These are phyloP conservation scores for Diutina neorugosa DNA, from an alignment of 1,139 yeast genomes.

Conservation along the genomic window DNA sequence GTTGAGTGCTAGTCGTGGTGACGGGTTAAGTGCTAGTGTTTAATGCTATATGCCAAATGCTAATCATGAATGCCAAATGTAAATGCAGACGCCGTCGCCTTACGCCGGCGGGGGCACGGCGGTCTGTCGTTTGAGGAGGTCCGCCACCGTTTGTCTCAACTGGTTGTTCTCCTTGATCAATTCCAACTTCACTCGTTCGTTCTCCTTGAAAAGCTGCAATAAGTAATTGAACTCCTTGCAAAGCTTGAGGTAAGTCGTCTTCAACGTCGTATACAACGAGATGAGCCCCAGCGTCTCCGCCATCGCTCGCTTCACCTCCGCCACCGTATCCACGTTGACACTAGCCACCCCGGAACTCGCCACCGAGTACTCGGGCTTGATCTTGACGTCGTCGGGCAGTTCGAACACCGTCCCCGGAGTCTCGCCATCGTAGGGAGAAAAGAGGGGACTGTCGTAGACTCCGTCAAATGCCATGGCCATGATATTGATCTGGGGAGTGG, in stretches of 20 bases:
- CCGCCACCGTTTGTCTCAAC: conserved; percentile 27
- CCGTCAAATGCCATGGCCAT: not conserved
- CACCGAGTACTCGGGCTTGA: conserved; percentile 6
- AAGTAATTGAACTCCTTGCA: conserved; percentile 27
- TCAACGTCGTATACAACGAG: conserved; percentile 20
- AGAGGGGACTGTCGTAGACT: not conserved
- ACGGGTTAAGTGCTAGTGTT: no score
- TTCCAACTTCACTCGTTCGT: conserved; percentile 47
- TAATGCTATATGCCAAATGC: not conserved
- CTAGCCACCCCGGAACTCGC: conserved; percentile 4
- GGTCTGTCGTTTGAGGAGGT: conserved; percentile 18
- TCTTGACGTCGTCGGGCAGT: not conserved
- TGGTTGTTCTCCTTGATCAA: conserved; percentile 41
- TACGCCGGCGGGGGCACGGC: not conserved
- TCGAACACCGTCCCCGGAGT: conserved; percentile 4
- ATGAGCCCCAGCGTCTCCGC: conserved; percentile 14
- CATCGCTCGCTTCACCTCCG: conserved; percentile 19
- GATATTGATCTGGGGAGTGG: not conserved
- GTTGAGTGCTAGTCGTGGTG: no score
- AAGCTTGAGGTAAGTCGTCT: conserved; percentile 22
- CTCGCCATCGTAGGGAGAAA: not conserved
- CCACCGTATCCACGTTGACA: conserved; percentile 13
- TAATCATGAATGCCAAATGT: not conserved
- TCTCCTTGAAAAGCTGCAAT: conserved; percentile 41
- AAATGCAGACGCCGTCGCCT: not conserved